Evolutionary conservation across 116 monocot genomes (phyloP).

Genomic region (Dioscorea cayenensis): DNA sequence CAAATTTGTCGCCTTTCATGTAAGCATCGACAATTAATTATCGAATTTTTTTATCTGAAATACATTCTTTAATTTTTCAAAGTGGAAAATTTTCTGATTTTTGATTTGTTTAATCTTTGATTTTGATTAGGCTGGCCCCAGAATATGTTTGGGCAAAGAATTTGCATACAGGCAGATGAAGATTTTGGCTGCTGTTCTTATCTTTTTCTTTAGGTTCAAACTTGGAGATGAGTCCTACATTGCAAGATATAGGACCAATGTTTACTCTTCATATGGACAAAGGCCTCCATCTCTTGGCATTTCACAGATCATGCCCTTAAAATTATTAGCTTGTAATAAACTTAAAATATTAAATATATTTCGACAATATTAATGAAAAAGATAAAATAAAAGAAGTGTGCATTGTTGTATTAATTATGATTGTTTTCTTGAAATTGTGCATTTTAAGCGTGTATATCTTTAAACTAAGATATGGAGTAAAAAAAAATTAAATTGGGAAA

Average conservation of each 20-base stretch:
- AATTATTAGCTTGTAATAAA: background rate
- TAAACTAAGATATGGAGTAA: too few relatives aligned
- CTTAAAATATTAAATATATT: too few relatives aligned
- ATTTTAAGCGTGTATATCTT: too few relatives aligned
- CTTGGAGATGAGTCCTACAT: constrained; percentile 12
- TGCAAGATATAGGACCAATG: background rate
- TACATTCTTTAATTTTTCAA: too few relatives aligned
- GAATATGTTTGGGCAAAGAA: constrained; percentile 52
- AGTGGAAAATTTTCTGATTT: background rate
- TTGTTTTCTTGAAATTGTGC: too few relatives aligned
- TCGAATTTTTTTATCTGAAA: background rate
- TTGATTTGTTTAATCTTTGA: background rate
- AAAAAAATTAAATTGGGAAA: too few relatives aligned
- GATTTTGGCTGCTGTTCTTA: constrained; percentile 26
- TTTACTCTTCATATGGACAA: constrained; percentile 3
- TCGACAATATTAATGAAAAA: too few relatives aligned
- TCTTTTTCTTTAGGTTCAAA: constrained; percentile 33
- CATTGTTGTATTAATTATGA: too few relatives aligned
- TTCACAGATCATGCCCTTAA: background rate
- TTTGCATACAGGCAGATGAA: constrained; percentile 63
- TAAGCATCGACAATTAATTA: background rate
- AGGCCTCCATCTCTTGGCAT: constrained; percentile 2
- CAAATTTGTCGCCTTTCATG: constrained; percentile 42
- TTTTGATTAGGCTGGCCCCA: constrained; percentile 38
- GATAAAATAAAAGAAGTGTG: too few relatives aligned